Evolutionary conservation across 805 yeast species (phyloP), one percentile per base, ranked within the genome.

Genomic region (Brettanomyces naardenensis): DNA sequence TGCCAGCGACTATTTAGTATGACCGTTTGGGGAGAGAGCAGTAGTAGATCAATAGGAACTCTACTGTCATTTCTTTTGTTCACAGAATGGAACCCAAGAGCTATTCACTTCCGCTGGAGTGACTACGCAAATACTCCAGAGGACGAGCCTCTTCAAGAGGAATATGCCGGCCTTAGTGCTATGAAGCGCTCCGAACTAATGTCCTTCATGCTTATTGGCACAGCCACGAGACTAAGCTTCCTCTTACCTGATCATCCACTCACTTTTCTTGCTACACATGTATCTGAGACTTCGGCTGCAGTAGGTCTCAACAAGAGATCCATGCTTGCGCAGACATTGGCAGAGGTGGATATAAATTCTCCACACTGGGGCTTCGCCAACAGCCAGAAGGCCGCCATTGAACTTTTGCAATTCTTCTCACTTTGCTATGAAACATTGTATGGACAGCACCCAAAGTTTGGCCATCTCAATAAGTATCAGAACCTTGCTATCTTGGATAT

Each of bases 31-130:
- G 95, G 95, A 1, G 95, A 86, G 53, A 92, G 95, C 0, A 79
- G 85, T 41, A 83, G 92, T 5, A 64, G 95, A 44, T 80, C 92
- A 0, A 73, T 88, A 3, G 96, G 95, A 1, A 86, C 96, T 0
- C 79, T 88, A 5, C 69, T 83, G 43, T 89, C 96, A 1, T 85
- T 89, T 52, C 59, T 89, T 35, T 64, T 89, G 14, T 80, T 86
- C 48, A 84, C 95, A 0, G 97, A 90, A 57, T 89, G 97, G 97
- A 87, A 88, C 49, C 96, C 96, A 3, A 65, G 95, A 38, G 95
- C 95, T 3, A 87, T 88, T 43, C 96, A 88, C 57, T 81, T 88
- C 80, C 64, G 87, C 46, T 76, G 90, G 84, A 62, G 78, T 1
- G 95, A 89, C 59, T 84, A 86, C 59, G 95, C 90, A 1, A 80